These are phyloP conservation scores for Apiotrichum montevideense DNA, from an alignment of 1,284 basidiomycete species.

Conservation along the genomic window DNA sequence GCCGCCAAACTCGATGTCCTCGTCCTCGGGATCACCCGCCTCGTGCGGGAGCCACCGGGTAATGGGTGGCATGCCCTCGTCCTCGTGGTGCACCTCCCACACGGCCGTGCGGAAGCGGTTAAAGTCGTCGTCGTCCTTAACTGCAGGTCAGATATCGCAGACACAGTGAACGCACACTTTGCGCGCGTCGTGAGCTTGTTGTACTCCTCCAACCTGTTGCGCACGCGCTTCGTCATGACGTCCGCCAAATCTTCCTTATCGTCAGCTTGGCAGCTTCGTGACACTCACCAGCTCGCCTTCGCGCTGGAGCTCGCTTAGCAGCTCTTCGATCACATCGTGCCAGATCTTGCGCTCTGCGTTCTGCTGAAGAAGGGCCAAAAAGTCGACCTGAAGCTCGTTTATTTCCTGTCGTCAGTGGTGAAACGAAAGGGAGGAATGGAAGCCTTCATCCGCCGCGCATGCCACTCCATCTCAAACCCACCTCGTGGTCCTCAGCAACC, in stretches of 20 bases:
- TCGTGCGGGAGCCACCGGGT: constrained; percentile 62
- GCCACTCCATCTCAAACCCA: constrained; percentile 5
- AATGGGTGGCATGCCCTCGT: constrained; percentile 64
- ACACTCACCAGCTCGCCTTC: constrained; percentile 57
- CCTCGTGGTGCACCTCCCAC: constrained; percentile 62
- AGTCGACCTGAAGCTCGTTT: not conserved
- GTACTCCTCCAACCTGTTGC: constrained; percentile 13
- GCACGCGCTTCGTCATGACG: constrained; percentile 5
- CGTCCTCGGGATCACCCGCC: constrained; percentile 66
- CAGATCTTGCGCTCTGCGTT: constrained; percentile 14
- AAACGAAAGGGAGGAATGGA: too few species aligned
- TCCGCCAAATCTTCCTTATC: not conserved
- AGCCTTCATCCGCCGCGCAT: too few species aligned
- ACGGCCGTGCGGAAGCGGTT: constrained; percentile 59
- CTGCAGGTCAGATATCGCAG: constrained; percentile 16
- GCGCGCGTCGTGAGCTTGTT: constrained; percentile 19
- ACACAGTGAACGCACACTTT: constrained; percentile 12
- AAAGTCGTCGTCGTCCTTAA: constrained; percentile 56
- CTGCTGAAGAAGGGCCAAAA: not conserved
- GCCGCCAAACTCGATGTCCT: constrained; percentile 74
- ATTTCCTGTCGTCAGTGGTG: constrained; percentile 2
- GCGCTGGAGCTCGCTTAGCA: constrained; percentile 55
- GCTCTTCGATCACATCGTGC: constrained; percentile 51
- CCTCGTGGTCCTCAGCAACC: constrained; percentile 24
- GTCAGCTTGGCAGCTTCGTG: not conserved